Conservation (phyloP, 2,329 filamentous ascomycete genomes). For the Sarocladiaceae sp. region DNA sequence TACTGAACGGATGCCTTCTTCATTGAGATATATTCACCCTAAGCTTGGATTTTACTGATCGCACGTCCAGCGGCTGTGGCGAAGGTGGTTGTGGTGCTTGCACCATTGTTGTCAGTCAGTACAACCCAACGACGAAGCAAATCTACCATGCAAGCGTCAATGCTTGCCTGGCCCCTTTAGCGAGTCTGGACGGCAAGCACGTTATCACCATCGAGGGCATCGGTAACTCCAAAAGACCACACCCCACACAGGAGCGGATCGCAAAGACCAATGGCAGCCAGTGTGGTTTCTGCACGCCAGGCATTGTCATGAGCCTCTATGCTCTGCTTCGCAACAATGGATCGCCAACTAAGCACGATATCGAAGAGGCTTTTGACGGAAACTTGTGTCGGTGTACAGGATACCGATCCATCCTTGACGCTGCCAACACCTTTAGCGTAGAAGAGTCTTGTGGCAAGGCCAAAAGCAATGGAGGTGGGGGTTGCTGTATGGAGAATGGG, state of each 20-base stretch:
- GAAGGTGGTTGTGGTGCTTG: conserved; percentile 96
- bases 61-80: conserved; percentile 64
- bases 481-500: conserved; percentile 65
- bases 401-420: conserved; percentile 88
- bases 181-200: conserved; percentile 94
- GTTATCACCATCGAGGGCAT: conserved; percentile 97
- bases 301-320: conserved; percentile 97
- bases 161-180: conserved; percentile 86
- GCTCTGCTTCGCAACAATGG: conserved; percentile 82
- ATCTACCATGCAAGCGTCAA: conserved; percentile 97
- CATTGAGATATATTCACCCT: no score
- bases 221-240: conserved; percentile 77
- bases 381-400: conserved; percentile 95
- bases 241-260: conserved; percentile 85
- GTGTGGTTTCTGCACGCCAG: conserved; percentile 91
- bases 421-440: conserved; percentile 79
- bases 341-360: conserved; percentile 68
- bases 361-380: conserved; percentile 96
- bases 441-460: conserved; percentile 45
- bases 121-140: conserved; percentile 84
- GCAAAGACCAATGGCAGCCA: conserved; percentile 89
- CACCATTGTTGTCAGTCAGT: conserved; percentile 89
- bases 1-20: conserved; percentile 10
- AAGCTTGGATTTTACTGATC: background rate
- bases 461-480: conserved; percentile 36